Percentiles rank a stretch among this genome's conserved stretches.
These are phyloP conservation scores for Beta vulgaris DNA, from an alignment of 148 eudicot genomes.

Conservation along the genomic window DNA sequence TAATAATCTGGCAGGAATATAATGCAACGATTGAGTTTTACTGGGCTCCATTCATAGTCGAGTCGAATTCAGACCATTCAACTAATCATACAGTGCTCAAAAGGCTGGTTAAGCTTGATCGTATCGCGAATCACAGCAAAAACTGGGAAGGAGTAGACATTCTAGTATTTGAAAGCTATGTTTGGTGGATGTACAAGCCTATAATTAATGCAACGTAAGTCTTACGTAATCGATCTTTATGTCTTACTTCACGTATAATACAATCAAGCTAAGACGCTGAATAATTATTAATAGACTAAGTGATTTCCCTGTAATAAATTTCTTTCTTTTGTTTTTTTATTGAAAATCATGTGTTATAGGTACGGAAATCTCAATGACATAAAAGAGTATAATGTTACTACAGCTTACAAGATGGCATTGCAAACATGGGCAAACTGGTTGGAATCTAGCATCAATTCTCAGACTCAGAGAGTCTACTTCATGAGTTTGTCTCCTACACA, in stretches of 20 bases:
- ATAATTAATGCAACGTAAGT: constrained; percentile 79
- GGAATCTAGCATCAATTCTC: constrained; percentile 62
- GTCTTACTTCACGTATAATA: background rate
- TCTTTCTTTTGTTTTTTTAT: background rate
- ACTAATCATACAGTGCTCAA: constrained; percentile 64
- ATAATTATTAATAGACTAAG: too few species aligned
- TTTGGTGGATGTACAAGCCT: constrained; percentile 98
- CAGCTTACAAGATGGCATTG: constrained; percentile 75
- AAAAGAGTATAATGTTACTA: constrained; percentile 67
- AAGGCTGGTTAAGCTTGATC: constrained; percentile 72
- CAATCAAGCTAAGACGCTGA: too few species aligned
- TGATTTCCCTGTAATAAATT: too few species aligned
- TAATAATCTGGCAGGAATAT: constrained; percentile 70
- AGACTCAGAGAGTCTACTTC: constrained; percentile 67
- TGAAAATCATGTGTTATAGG: constrained; percentile 30
- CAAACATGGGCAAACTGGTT: constrained; percentile 94
- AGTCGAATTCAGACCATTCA: constrained; percentile 88
- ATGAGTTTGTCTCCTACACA: constrained; percentile 96
- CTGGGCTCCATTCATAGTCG: constrained; percentile 93
- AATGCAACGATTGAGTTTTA: constrained; percentile 88
- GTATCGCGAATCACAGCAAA: constrained; percentile 59
- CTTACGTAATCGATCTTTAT: background rate
- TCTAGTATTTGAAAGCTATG: constrained; percentile 83
- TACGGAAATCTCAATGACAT: constrained; percentile 43
- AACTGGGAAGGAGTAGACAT: constrained; percentile 80